Evolutionary conservation across 129 eudicot species (phyloP).

Genomic region (Chrysanthemum lavandulifolium): DNA sequence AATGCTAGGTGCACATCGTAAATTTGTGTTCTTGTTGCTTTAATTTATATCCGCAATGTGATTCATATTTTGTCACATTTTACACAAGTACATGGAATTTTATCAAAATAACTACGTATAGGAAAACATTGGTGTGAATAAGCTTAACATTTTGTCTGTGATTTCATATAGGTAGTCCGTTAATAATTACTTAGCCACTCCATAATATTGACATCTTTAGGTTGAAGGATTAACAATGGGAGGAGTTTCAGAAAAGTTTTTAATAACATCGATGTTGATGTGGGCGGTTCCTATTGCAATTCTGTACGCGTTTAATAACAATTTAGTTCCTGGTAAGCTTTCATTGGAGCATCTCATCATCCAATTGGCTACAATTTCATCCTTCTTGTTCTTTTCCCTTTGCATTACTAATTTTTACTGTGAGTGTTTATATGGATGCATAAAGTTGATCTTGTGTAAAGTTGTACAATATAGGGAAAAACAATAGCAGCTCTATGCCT

Average conservation of each 20-base stretch:
- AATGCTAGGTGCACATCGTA: too few relatives aligned
- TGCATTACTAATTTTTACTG: neutral
- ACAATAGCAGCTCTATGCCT: neutral
- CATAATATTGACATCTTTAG: slow-evolving; percentile 6
- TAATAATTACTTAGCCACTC: neutral
- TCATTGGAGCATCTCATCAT: neutral
- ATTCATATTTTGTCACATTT: too few relatives aligned
- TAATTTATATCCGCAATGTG: too few relatives aligned
- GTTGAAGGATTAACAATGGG: slow-evolving; percentile 29
- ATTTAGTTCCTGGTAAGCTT: slow-evolving; percentile 63
- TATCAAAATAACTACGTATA: too few relatives aligned
- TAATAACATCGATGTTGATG: slow-evolving; percentile 75
- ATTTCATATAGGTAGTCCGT: too few relatives aligned
- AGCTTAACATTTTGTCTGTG: too few relatives aligned
- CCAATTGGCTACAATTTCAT: neutral
- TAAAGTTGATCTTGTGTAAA: neutral
- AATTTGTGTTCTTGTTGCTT: too few relatives aligned
- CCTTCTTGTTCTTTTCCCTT: neutral
- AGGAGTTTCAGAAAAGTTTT: slow-evolving; percentile 64
- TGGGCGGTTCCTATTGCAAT: slow-evolving; percentile 77
- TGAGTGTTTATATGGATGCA: neutral
- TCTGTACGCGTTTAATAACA: slow-evolving; percentile 71
- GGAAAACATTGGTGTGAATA: too few relatives aligned
- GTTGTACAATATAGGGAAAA: neutral
- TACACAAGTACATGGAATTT: too few relatives aligned